A percentile compares a stretch with the other conserved stretches of the same genome.
These are phyloP conservation scores for Davidsoniella eucalypti DNA, from an alignment of 2,329 filamentous ascomycete genomes.

Conservation along the genomic window DNA sequence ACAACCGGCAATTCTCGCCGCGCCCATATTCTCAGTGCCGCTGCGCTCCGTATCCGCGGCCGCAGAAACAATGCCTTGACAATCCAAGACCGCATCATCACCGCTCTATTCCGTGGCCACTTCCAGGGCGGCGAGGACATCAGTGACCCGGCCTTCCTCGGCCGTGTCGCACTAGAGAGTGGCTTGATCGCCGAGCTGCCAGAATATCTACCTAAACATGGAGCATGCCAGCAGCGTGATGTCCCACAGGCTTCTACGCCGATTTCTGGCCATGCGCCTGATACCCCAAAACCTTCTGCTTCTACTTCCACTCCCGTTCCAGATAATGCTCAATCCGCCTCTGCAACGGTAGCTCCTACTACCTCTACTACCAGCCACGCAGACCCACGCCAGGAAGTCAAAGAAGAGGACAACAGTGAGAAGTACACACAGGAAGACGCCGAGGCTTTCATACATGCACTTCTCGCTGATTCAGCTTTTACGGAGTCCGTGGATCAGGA, in stretches of 20 bases:
- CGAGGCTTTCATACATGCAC: slow-evolving; percentile 16
- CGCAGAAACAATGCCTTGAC: slow-evolving; percentile 6
- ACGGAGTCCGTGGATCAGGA: slow-evolving; percentile 19
- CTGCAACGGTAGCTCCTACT: no score
- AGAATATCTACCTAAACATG: not conserved
- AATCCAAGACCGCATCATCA: slow-evolving; percentile 24
- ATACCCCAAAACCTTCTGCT: no score
- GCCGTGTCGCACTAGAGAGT: slow-evolving; percentile 19
- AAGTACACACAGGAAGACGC: not conserved
- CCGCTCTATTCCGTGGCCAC: slow-evolving; percentile 25
- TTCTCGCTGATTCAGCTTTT: slow-evolving; percentile 19
- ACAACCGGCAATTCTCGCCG: slow-evolving; percentile 27
- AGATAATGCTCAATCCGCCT: no score
- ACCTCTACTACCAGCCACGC: no score
- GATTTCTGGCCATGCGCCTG: no score
- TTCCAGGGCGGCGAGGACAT: slow-evolving; percentile 28
- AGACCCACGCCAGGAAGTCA: no score
- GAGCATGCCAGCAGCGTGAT: no score
- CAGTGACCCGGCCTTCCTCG: slow-evolving; percentile 24
- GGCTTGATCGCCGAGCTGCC: slow-evolving; percentile 18
- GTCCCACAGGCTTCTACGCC: no score
- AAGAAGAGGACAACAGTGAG: not conserved
- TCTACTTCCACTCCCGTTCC: no score
- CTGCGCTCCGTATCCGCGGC: slow-evolving; percentile 21
- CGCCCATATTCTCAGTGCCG: slow-evolving; percentile 31